These are phyloP conservation scores for Tetrahymena borealis DNA, from an alignment of 73 alveolate genomes.

Conservation along the genomic window DNA sequence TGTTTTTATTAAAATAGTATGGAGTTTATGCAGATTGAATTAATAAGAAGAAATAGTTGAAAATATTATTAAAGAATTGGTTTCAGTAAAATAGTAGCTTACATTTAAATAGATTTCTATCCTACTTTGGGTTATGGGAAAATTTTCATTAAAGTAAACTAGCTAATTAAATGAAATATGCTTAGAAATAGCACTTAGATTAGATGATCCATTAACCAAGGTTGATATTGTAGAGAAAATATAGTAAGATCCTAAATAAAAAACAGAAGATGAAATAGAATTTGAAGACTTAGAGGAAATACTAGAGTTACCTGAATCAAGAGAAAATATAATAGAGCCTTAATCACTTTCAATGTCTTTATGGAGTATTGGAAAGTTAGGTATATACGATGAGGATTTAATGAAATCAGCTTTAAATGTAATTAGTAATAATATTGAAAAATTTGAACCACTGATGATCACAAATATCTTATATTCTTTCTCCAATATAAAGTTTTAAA, in stretches of 20 bases:
- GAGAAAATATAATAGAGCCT: background rate
- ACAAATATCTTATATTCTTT: background rate
- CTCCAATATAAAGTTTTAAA: background rate
- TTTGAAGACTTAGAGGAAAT: background rate
- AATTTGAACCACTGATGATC: background rate
- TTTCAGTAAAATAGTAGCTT: background rate
- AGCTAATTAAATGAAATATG: background rate
- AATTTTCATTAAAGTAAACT: background rate
- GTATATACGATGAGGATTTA: background rate
- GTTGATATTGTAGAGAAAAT: background rate
- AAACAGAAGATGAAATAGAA: background rate
- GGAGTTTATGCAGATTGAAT: background rate
- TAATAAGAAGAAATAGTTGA: background rate
- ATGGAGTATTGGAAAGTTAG: background rate
- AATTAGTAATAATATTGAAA: background rate
- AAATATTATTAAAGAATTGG: background rate
- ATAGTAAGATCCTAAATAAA: background rate
- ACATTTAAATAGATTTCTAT: background rate
- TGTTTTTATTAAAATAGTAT: background rate
- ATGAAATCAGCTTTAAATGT: background rate
- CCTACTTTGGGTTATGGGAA: background rate
- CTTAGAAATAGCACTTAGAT: background rate
- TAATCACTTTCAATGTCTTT: background rate
- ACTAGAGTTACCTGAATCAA: background rate
- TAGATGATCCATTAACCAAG: background rate